These are phyloP conservation scores for Chaetoceros muelleri DNA, from an alignment of 108 stramenopile species.

Conservation along the genomic window DNA sequence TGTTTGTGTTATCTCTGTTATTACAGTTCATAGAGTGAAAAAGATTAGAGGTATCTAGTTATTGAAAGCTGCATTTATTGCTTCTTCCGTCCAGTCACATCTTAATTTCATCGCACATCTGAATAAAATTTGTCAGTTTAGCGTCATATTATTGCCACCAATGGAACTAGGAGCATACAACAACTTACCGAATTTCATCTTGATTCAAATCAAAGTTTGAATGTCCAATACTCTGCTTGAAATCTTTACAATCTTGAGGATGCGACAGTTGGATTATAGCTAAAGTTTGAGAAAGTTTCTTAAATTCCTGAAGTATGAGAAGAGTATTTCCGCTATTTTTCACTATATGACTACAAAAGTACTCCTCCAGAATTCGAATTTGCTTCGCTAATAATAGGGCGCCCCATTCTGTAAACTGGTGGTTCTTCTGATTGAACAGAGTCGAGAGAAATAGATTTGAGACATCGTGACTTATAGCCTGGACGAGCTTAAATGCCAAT, in stretches of 20 bases:
- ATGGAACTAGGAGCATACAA: conserved; percentile 6
- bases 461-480: conserved; percentile 4
- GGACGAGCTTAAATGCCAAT: conserved; percentile 27
- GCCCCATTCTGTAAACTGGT: conserved; percentile 76
- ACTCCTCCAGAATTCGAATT: conserved; percentile 57
- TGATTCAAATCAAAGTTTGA: neutral
- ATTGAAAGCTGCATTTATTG: neutral
- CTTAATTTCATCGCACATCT: conserved; percentile 40
- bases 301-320: neutral
- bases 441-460: conserved; percentile 8
- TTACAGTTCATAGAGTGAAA: too few species aligned
- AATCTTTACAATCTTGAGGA: neutral
- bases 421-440: conserved; percentile 17
- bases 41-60: too few species aligned
- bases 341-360: conserved; percentile 8
- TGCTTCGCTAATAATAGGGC: conserved; percentile 74
- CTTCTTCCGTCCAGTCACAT: conserved; percentile 40
- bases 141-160: too few species aligned
- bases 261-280: neutral
- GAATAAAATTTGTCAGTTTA: too few species aligned
- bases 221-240: conserved; percentile 4
- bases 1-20: too few species aligned
- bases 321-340: neutral
- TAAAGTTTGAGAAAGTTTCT: neutral
- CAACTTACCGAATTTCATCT: neutral